These are phyloP conservation scores for Pythium pyrilobum DNA, from an alignment of 352 stramenopile genomes.

Conservation along the genomic window DNA sequence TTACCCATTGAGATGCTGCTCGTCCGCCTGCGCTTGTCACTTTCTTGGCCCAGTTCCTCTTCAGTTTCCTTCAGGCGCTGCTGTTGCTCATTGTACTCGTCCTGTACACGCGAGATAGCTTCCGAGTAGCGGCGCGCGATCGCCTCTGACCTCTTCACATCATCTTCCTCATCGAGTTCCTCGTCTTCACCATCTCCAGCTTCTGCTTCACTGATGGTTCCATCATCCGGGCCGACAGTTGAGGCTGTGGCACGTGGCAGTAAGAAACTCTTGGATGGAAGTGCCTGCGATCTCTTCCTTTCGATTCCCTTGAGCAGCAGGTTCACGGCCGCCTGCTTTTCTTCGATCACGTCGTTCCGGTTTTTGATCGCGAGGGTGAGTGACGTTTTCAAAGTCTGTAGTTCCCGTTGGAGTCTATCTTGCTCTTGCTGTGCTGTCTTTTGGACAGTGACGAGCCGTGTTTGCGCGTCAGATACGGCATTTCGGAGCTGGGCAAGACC, in stretches of 20 bases:
- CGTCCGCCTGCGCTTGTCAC: conserved; percentile 41
- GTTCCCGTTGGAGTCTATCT: conserved; percentile 31
- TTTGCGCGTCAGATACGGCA: conserved; percentile 30
- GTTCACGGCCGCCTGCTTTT: conserved; percentile 46
- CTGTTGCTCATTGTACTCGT: conserved; percentile 50
- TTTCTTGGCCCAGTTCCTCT: conserved; percentile 28
- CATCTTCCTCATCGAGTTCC: conserved; percentile 15
- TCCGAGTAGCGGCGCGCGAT: conserved; percentile 47
- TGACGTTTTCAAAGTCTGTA: conserved; percentile 36
- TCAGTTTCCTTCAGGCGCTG: conserved; percentile 35
- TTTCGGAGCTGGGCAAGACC: conserved; percentile 29
- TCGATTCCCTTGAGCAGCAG: conserved; percentile 34
- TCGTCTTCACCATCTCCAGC: conserved; percentile 6
- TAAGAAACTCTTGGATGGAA: conserved; percentile 1
- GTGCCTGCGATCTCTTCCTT: conserved; percentile 1
- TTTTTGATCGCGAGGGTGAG: conserved; percentile 36
- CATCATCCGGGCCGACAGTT: background rate
- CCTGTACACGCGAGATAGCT: conserved; percentile 42
- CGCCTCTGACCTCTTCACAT: conserved; percentile 41
- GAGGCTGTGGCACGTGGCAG: background rate
- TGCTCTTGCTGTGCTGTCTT: conserved; percentile 39
- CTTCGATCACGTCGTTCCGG: conserved; percentile 48
- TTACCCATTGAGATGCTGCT: conserved; percentile 52
- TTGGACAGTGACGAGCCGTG: conserved; percentile 28
- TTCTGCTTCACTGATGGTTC: background rate